Evolutionary conservation across 2,329 filamentous ascomycete genomes (phyloP).

Genomic region (Aspergillus hortae): DNA sequence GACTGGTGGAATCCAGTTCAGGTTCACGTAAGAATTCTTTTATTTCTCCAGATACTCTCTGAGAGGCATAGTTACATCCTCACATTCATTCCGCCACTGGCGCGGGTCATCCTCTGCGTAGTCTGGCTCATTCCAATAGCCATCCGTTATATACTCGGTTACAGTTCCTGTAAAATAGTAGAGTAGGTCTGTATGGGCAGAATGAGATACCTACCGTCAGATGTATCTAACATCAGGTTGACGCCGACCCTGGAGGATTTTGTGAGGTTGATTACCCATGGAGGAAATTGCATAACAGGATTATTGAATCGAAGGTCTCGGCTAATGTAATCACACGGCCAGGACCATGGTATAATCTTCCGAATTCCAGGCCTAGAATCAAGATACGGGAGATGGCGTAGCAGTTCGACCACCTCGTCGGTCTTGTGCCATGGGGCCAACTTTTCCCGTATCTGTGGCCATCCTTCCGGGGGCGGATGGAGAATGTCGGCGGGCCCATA

Average conservation of each 20-base stretch:
- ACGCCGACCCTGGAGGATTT: background rate
- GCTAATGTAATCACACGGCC: background rate
- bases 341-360: background rate
- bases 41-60: background rate
- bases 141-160: background rate
- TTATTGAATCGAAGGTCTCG: background rate
- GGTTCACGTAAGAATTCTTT: too few species aligned
- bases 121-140: background rate
- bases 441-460: background rate
- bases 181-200: background rate
- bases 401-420: slow-evolving; percentile 6
- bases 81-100: background rate
- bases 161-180: background rate
- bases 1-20: too few species aligned
- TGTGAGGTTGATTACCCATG: background rate
- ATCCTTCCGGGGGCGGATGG: slow-evolving; percentile 4
- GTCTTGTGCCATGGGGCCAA: slow-evolving; percentile 4
- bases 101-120: background rate
- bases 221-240: background rate
- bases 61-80: background rate
- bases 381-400: slow-evolving; percentile 9
- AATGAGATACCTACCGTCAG: background rate
- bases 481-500: slow-evolving; percentile 1
- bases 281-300: background rate
- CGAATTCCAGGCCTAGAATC: background rate